Evolutionary conservation across 345 rosid genomes (phyloP).

Genomic region (Physaria fendleri): DNA sequence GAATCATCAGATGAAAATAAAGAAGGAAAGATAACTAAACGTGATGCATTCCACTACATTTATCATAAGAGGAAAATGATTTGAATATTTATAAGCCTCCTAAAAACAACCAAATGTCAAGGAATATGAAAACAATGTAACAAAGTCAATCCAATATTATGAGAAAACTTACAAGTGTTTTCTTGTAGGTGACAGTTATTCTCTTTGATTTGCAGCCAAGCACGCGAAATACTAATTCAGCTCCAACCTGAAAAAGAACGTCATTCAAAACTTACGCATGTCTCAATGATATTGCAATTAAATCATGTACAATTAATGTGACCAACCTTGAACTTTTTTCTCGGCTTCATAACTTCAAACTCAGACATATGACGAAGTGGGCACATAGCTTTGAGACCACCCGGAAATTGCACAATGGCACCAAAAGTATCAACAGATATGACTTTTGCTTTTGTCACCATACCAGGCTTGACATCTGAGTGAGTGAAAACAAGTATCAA

Average conservation of each 20-base stretch:
- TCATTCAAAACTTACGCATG: conserved; percentile 5
- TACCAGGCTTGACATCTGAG: conserved; percentile 95
- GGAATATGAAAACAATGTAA: conserved; percentile 9
- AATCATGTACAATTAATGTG: neutral
- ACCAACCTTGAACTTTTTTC: conserved; percentile 81
- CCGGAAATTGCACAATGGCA: conserved; percentile 93
- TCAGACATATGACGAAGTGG: conserved; percentile 96
- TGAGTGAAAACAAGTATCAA: conserved; percentile 82
- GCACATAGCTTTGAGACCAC: conserved; percentile 96
- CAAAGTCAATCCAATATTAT: conserved; percentile 10
- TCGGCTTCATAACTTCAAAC: conserved; percentile 77
- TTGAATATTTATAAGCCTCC: neutral
- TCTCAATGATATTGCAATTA: conserved; percentile 13
- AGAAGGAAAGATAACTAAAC: neutral
- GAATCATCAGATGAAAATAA: neutral
- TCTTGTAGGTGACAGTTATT: conserved; percentile 92
- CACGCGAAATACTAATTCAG: conserved; percentile 78
- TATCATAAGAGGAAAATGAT: neutral
- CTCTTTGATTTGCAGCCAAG: conserved; percentile 97
- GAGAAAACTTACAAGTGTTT: conserved; percentile 69
- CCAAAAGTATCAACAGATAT: conserved; percentile 72
- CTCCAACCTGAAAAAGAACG: conserved; percentile 59
- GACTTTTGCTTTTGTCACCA: conserved; percentile 79
- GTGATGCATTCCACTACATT: neutral
- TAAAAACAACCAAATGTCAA: conserved; percentile 12